phyloP scores from a whole-genome alignment of 495 filamentous ascomycete species.

The Daldinia childiae region DNA sequence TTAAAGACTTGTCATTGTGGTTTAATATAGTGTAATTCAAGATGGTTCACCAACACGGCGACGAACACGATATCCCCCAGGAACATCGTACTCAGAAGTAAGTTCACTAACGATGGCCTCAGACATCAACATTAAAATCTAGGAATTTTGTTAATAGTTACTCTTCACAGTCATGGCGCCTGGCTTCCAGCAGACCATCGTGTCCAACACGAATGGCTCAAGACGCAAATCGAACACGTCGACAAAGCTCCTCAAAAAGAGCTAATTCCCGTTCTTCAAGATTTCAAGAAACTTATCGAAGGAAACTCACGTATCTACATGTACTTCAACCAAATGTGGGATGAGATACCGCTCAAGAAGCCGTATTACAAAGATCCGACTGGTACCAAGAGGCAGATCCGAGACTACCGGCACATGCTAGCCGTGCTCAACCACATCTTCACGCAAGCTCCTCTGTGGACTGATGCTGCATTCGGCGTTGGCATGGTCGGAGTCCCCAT shows the following conservation, averaged over 20 bases:
- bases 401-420: conserved; percentile 72
- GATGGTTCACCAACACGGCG: conserved; percentile 58
- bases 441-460: conserved; percentile 69
- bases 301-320: conserved; percentile 57
- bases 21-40: conserved; percentile 28
- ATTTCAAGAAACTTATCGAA: conserved; percentile 62
- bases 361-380: conserved; percentile 70
- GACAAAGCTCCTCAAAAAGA: conserved; percentile 52
- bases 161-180: conserved; percentile 50
- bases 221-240: conserved; percentile 55
- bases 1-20: conserved; percentile 14
- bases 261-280: conserved; percentile 57
- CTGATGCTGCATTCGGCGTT: conserved; percentile 58
- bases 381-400: conserved; percentile 64
- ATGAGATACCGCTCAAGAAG: conserved; percentile 67
- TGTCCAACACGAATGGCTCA: conserved; percentile 60
- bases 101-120: conserved; percentile 12
- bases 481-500: conserved; percentile 75
- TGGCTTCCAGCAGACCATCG: conserved; percentile 66
- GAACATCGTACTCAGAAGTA: conserved; percentile 52
- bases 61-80: conserved; percentile 56
- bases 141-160: conserved; percentile 15
- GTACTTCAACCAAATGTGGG: conserved; percentile 70
- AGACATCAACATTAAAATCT: neutral
- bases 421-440: conserved; percentile 71